Evolutionary conservation across 1,284 basidiomycete species (phyloP).

Genomic region (Hortiboletus rubellus): DNA sequence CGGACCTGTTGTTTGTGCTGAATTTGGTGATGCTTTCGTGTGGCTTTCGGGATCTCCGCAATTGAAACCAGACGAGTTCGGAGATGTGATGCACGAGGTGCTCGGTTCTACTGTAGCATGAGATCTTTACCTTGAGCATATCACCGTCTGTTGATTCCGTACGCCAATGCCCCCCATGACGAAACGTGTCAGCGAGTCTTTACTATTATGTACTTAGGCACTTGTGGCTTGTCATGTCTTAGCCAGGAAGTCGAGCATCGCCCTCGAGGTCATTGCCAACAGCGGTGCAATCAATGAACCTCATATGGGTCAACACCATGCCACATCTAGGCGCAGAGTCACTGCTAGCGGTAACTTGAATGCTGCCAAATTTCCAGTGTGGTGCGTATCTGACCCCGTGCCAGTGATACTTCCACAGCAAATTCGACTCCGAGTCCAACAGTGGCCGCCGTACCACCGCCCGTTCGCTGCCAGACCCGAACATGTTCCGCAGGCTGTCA

Average conservation of each 20-base stretch:
- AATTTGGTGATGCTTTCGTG: conserved; percentile 2
- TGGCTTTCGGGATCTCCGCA: conserved; percentile 12
- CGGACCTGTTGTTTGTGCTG: background rate
- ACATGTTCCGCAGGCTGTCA: conserved; percentile 27
- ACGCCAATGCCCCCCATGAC: background rate
- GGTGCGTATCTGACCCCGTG: background rate
- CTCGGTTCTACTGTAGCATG: conserved; percentile 6
- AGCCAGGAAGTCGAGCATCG: background rate
- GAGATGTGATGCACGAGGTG: conserved; percentile 20
- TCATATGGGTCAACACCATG: background rate
- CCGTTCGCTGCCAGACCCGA: background rate
- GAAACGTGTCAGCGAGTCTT: too few relatives aligned
- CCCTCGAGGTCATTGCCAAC: too few relatives aligned
- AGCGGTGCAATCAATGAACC: background rate
- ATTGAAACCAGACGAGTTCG: conserved; percentile 33
- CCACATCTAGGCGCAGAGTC: background rate
- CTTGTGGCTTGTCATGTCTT: too few relatives aligned
- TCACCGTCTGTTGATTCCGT: background rate
- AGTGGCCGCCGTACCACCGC: background rate
- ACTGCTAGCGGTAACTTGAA: background rate
- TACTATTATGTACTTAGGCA: too few relatives aligned
- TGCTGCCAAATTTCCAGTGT: background rate
- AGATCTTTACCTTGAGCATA: conserved; percentile 19
- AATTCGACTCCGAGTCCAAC: background rate
- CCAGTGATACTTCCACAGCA: background rate